Evolutionary conservation across 257 asterid genomes (phyloP).

Genomic region (Solanum bulbocastanum): DNA sequence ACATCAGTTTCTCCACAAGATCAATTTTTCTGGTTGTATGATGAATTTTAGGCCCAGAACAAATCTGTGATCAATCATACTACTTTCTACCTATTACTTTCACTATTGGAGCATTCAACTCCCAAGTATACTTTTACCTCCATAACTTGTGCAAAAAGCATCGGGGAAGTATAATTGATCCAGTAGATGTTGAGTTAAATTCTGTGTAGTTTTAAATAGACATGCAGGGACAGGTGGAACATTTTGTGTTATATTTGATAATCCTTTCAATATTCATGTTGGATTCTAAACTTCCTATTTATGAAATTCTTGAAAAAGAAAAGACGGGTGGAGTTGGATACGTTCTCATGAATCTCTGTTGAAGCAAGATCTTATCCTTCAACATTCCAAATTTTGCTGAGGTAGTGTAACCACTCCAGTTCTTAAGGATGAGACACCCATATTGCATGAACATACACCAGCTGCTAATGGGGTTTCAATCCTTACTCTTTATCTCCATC

Average conservation of each 20-base stretch:
- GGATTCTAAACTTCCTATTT: not conserved
- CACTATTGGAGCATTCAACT: not conserved
- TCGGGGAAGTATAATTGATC: not conserved
- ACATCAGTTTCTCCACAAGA: not conserved
- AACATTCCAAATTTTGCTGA: not conserved
- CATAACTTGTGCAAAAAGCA: not conserved
- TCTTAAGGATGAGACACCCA: not conserved
- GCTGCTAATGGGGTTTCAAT: not conserved
- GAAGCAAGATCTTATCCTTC: not conserved
- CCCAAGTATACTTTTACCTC: not conserved
- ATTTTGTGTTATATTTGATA: not conserved
- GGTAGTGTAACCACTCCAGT: not conserved
- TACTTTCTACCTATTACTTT: not conserved
- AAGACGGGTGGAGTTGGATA: too few species aligned
- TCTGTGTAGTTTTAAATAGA: not conserved
- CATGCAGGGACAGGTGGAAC: not conserved
- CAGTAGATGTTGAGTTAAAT: not conserved
- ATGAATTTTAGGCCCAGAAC: not conserved
- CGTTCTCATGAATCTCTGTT: not conserved
- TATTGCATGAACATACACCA: not conserved
- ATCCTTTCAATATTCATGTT: not conserved
- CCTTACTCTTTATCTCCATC: not conserved
- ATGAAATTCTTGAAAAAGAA: not conserved
- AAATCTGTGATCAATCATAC: not conserved
- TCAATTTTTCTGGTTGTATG: not conserved